Evolutionary conservation across 2,329 filamentous ascomycete species (phyloP).

Genomic region (Hypomyces rosellus): DNA sequence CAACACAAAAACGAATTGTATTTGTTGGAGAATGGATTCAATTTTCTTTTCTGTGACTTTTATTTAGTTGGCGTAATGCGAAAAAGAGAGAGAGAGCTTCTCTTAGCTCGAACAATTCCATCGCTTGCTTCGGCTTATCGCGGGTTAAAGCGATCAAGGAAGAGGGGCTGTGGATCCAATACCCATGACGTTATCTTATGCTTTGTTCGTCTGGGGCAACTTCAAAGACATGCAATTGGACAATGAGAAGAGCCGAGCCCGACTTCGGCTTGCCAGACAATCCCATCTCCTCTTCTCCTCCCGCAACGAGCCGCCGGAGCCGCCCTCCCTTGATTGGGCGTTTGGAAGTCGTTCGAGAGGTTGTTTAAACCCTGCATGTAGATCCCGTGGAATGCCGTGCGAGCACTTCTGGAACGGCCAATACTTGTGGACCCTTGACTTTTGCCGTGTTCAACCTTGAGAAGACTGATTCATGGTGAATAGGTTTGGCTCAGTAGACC

Average conservation of each 20-base stretch:
- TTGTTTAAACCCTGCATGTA: too few relatives aligned
- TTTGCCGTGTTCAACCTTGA: too few relatives aligned
- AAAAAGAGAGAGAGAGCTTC: not conserved
- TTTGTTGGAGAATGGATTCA: too few relatives aligned
- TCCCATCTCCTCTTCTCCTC: not conserved
- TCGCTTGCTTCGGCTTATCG: slow-evolving; percentile 11
- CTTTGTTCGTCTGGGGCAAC: not conserved
- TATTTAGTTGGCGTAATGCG: not conserved
- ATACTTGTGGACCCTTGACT: too few relatives aligned
- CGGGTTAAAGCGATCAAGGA: slow-evolving; percentile 10
- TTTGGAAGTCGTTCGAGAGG: too few relatives aligned
- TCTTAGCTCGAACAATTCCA: not conserved
- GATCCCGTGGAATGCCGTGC: too few relatives aligned
- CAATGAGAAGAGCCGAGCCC: not conserved
- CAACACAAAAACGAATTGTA: too few relatives aligned
- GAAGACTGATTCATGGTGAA: too few relatives aligned
- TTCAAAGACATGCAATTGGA: not conserved
- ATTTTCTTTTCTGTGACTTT: not conserved
- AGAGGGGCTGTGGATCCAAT: not conserved
- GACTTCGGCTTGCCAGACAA: not conserved
- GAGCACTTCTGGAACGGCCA: too few relatives aligned
- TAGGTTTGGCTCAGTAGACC: too few relatives aligned
- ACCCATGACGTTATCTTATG: not conserved
- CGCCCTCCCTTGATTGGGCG: too few relatives aligned
- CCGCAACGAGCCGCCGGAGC: too few relatives aligned